Conservation (phyloP, 768 basidiomycete species). For the Exsudoporus frostii region DNA sequence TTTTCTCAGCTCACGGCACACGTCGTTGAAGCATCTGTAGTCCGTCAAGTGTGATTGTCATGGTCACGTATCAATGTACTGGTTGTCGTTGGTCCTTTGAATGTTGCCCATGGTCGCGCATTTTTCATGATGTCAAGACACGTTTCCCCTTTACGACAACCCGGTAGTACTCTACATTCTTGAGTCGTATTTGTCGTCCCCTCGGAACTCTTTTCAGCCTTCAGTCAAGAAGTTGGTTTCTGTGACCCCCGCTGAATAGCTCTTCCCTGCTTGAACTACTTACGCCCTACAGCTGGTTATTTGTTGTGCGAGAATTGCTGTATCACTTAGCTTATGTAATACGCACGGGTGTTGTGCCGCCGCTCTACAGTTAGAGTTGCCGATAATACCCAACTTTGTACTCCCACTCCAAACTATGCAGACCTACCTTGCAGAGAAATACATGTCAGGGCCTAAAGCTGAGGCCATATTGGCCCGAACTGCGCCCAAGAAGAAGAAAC, state of each 20-base stretch:
- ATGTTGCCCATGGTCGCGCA: background rate
- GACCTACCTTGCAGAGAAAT: conserved; percentile 84
- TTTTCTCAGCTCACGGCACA: background rate
- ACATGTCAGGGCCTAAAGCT: conserved; percentile 96
- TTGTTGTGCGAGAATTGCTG: no score
- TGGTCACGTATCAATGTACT: background rate
- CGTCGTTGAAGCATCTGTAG: background rate
- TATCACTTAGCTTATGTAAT: conserved; percentile 10
- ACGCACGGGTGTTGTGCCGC: background rate
- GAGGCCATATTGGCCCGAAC: conserved; percentile 85
- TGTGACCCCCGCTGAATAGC: background rate
- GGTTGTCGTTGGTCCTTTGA: background rate
- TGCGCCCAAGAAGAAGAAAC: conserved; percentile 60
- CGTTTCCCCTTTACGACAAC: background rate
- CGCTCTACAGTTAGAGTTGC: background rate
- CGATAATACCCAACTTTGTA: background rate
- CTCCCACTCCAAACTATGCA: conserved; percentile 44
- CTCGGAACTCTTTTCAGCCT: background rate
- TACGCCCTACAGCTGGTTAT: background rate
- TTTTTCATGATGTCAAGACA: background rate
- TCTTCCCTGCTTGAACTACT: background rate
- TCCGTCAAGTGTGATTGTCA: background rate
- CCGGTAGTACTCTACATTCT: background rate
- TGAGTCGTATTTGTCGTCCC: background rate
- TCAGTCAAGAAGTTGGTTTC: background rate